phyloP scores from a whole-genome alignment of 257 asterid species.

The Echium plantagineum region DNA sequence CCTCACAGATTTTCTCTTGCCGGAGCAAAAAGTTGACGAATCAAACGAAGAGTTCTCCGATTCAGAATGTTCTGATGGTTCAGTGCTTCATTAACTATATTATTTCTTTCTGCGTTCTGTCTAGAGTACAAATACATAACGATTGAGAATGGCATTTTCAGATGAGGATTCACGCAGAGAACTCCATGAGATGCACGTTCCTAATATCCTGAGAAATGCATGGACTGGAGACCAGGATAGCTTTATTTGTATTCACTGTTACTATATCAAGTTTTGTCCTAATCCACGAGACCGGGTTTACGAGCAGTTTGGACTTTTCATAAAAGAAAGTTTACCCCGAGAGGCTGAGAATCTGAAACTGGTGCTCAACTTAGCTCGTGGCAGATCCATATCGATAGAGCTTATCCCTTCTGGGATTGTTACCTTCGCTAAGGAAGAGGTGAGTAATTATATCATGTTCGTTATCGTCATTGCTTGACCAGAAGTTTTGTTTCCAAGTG shows the following conservation, averaged over 20 bases:
- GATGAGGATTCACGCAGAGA: slow-evolving; percentile 63
- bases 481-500: slow-evolving; percentile 5
- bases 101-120: slow-evolving; percentile 1
- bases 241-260: slow-evolving; percentile 43
- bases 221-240: slow-evolving; percentile 39
- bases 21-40: slow-evolving; percentile 47
- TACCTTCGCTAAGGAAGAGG: slow-evolving; percentile 56
- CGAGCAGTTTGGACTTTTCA: slow-evolving; percentile 64
- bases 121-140: slow-evolving; percentile 1
- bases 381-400: slow-evolving; percentile 73
- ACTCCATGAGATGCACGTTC: slow-evolving; percentile 92
- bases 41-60: slow-evolving; percentile 33
- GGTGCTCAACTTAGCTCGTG: slow-evolving; percentile 71
- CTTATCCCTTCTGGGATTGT: slow-evolving; percentile 62
- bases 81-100: slow-evolving; percentile 15
- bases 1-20: slow-evolving; percentile 81
- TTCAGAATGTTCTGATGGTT: slow-evolving; percentile 57
- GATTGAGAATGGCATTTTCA: slow-evolving; percentile 27
- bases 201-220: slow-evolving; percentile 53
- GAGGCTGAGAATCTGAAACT: slow-evolving; percentile 78
- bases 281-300: slow-evolving; percentile 70
- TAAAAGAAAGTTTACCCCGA: slow-evolving; percentile 66
- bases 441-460: slow-evolving; percentile 7
- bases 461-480: slow-evolving; percentile 13
- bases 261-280: slow-evolving; percentile 54